Evolutionary conservation across 495 filamentous ascomycete species (phyloP), one percentile per base, ranked within the genome.

Genomic region (Tuber borchii): DNA sequence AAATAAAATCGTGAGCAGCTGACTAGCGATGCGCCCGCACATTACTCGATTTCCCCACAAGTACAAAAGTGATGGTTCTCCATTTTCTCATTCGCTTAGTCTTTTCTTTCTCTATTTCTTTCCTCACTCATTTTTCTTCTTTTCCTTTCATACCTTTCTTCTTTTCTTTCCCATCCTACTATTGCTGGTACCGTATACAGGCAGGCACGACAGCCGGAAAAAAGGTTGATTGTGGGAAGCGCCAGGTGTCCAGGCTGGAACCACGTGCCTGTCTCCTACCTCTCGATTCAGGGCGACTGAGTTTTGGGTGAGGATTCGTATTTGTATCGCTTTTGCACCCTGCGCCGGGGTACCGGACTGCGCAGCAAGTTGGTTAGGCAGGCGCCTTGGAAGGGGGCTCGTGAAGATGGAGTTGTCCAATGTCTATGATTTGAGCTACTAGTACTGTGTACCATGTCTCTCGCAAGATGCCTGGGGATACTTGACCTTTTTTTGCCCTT

Each of bases 11-110:
- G 56, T 74, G 78, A 79, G 78, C 78, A 79, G 76, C 76, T 79
- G 77, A 68, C 73, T 70, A 79, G 74, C 78, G 78, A 79, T 79
- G 78, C 77, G 71, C 77, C 39, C 71, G 61, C 77, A 73, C 73
- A 40, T 75, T 79, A 77, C 71, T 75, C 78, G 78, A 79, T 79
- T 79, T 79, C 78, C 78, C 78, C 78, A 79, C 76, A 79, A 78
- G 71, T 65, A 77, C 73, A 76, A 78, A 65, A 65, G 56, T 65
- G 56, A 65, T 65, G 26, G 34, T 65, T 65, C 56, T 71, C 77
- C 73, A 48, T 73, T 46, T 42, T 73, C 73, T 51, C 73, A 79
- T 79, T 75, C 73, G 73, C 73, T 75, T 79, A 73, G 73, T 71
- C 71, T 71, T 73, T 79, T 77, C 45, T 78, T 69, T 74, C 70